Evolutionary conservation across 805 yeast species (phyloP).

Genomic region (Candida vartiovaarae): DNA sequence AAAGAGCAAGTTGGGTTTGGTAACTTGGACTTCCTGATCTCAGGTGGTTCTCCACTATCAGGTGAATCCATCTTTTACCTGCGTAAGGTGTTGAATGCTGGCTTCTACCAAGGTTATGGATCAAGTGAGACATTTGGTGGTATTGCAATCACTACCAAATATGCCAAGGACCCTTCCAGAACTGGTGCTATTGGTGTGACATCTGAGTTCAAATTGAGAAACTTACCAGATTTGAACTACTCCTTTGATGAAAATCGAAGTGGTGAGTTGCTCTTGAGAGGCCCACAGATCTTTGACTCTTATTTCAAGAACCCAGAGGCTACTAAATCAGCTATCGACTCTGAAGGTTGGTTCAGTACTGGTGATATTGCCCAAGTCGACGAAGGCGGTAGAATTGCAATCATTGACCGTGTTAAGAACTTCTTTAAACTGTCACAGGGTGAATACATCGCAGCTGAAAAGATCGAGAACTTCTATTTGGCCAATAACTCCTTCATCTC

Average conservation of each 20-base stretch:
- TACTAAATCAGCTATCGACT: slow-evolving; percentile 44
- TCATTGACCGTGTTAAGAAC: slow-evolving; percentile 73
- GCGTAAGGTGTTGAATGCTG: slow-evolving; percentile 50
- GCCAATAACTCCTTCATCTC: slow-evolving; percentile 42
- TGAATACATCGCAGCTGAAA: slow-evolving; percentile 70
- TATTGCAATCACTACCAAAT: slow-evolving; percentile 33
- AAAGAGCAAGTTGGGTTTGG: slow-evolving; percentile 42
- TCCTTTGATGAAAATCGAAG: slow-evolving; percentile 34
- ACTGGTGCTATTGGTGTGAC: slow-evolving; percentile 54
- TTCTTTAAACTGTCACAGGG: slow-evolving; percentile 66
- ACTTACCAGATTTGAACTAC: slow-evolving; percentile 59
- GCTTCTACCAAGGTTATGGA: slow-evolving; percentile 69
- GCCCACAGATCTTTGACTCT: slow-evolving; percentile 51
- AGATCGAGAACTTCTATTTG: slow-evolving; percentile 57
- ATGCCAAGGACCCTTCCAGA: slow-evolving; percentile 42
- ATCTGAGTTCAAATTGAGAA: slow-evolving; percentile 52
- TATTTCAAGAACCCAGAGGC: slow-evolving; percentile 53
- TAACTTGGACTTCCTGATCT: slow-evolving; percentile 31
- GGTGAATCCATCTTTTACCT: slow-evolving; percentile 54
- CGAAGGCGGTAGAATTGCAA: slow-evolving; percentile 44
- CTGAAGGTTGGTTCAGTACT: slow-evolving; percentile 58
- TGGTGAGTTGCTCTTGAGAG: slow-evolving; percentile 59
- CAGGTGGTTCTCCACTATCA: slow-evolving; percentile 70
- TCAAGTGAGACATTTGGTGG: slow-evolving; percentile 71
- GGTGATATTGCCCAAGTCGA: slow-evolving; percentile 59